Base-by-base conservation (phyloP, 306 rosid genomes). In the Castanea crenata region DNA sequence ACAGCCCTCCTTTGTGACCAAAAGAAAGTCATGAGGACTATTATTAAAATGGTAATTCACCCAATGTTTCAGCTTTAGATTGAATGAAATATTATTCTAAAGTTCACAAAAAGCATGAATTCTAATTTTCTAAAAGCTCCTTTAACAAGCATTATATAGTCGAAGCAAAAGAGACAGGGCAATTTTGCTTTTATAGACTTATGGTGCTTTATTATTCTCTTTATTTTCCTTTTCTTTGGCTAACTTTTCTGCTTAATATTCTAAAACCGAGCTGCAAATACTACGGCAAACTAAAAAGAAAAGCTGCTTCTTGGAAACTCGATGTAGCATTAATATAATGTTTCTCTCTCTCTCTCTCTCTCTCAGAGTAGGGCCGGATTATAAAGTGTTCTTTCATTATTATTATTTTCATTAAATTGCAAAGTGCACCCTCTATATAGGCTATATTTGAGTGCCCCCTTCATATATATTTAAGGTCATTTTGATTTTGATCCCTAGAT, bases 51-150 rank as follows among this genome's bases (percentile, higher is more conserved):
- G 16, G 15, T 49, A 49, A 49, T 11, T 44, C 51, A 63, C 78
- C 58, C 13, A 65, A 32, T 59, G 21, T 27, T 81, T 76, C 35
- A n/a, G 54, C 41, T 71, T 82, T 1, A 59, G 6, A 82, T 49
- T 68, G 79, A 67, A 74, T 85, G 49, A 79, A 73, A 59, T 20
- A 59, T 23, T 73, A 65, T 38, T 56, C 56, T 31, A 14, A 76
- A 79, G 61, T 65, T 71, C 67, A 8, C 72, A 74, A 80, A 80
- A 74, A 84, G 72, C 74, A 35, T 27, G 38, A 72, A 75, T 76
- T 27, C 27, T 23, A 23, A 23, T 23, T 23, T 23, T 23, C 23
- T 27, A 61, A 74, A 84, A 74, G 13, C 78, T 29, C 78, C 27
- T 69, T 78, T 78, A 11, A 38, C 55, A 19, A 68, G 49, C 72